Conservation (phyloP, 2,329 filamentous ascomycete species). For the Claviceps cyperi region DNA sequence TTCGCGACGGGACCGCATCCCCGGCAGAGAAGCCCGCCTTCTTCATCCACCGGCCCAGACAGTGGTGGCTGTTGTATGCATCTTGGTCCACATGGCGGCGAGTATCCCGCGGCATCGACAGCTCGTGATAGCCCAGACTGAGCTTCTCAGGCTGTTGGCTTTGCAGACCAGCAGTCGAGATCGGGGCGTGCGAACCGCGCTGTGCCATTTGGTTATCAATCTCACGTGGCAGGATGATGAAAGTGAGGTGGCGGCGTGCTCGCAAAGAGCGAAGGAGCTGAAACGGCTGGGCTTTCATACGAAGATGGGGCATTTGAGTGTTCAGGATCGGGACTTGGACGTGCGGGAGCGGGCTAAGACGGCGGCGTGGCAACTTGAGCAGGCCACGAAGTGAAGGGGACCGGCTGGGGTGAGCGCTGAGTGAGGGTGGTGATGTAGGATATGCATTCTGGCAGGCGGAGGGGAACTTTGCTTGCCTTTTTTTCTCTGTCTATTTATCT, state of each 20-base stretch:
- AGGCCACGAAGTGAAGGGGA: constrained; percentile 12
- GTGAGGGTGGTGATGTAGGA: too few relatives aligned
- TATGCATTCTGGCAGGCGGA: too few relatives aligned
- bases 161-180: constrained; percentile 61
- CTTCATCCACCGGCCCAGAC: constrained; percentile 52
- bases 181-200: constrained; percentile 58
- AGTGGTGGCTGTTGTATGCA: constrained; percentile 61
- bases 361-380: constrained; percentile 57
- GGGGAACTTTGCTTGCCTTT: too few relatives aligned
- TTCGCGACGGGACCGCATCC: constrained; percentile 23
- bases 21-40: constrained; percentile 30
- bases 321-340: constrained; percentile 62
- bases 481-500: too few relatives aligned
- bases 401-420: too few relatives aligned
- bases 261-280: constrained; percentile 53
- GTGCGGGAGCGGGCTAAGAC: constrained; percentile 74
- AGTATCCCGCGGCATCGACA: constrained; percentile 66
- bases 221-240: constrained; percentile 70
- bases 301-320: constrained; percentile 45
- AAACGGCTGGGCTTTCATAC: constrained; percentile 56
- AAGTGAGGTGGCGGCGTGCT: constrained; percentile 48
- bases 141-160: constrained; percentile 58
- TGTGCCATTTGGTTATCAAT: constrained; percentile 77
- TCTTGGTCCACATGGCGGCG: constrained; percentile 80
- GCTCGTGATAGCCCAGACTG: constrained; percentile 60